These are phyloP conservation scores for Fimicolochytrium jonesii DNA, from an alignment of 192 early-diverging fungal genomes.

Conservation along the genomic window DNA sequence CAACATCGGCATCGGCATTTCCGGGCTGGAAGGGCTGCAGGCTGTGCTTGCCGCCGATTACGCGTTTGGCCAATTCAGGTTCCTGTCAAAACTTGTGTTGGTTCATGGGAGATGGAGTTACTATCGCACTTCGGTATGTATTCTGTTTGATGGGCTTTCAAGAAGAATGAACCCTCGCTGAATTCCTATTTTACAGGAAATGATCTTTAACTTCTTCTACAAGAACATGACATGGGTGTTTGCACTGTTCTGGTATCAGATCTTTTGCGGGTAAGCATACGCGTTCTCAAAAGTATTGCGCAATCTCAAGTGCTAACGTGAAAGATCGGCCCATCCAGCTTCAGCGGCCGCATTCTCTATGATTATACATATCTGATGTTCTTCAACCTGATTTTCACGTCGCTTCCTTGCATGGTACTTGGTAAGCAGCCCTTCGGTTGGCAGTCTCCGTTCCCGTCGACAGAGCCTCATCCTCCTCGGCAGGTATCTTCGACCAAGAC, in stretches of 20 bases:
- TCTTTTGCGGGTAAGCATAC: constrained; percentile 75
- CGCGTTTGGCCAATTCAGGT: constrained; percentile 86
- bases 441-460: not conserved
- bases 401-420: constrained; percentile 61
- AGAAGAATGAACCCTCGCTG: no score
- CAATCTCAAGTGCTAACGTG: no score
- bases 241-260: constrained; percentile 86
- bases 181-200: constrained; percentile 40
- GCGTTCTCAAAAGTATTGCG: no score
- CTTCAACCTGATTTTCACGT: constrained; percentile 86
- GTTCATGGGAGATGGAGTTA: constrained; percentile 98
- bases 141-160: no score
- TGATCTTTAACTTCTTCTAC: constrained; percentile 94
- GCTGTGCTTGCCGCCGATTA: constrained; percentile 85
- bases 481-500: constrained; percentile 67
- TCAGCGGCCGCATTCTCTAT: constrained; percentile 46
- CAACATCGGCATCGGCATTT: constrained; percentile 88
- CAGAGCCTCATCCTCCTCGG: not conserved
- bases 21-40: constrained; percentile 82
- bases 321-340: constrained; percentile 30
- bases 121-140: constrained; percentile 66
- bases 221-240: constrained; percentile 95
- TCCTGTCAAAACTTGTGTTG: constrained; percentile 72
- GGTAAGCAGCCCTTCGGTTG: constrained; percentile 1
- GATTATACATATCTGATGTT: constrained; percentile 87